These are phyloP conservation scores for Fusarium musae DNA, from an alignment of 2,329 filamentous ascomycete species.

Conservation along the genomic window DNA sequence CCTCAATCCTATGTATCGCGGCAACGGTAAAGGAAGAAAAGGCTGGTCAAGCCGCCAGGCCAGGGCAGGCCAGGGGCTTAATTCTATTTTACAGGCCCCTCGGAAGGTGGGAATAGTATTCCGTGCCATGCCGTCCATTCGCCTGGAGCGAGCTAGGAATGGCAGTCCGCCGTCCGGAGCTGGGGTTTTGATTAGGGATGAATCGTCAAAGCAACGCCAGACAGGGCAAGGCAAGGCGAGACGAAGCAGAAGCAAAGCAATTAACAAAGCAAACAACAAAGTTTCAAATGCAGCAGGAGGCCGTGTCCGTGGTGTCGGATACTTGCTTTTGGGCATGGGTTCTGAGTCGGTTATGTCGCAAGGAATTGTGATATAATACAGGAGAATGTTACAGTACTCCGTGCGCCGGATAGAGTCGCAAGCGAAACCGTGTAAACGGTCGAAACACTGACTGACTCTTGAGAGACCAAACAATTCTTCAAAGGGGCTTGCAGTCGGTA, in stretches of 20 bases:
- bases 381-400: conserved; percentile 2
- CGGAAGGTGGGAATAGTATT: conserved; percentile 27
- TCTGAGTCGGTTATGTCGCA: conserved; percentile 10
- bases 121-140: conserved; percentile 19
- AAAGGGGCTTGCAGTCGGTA: background rate
- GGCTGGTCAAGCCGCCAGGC: conserved; percentile 1
- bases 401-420: conserved; percentile 9
- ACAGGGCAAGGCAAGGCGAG: background rate
- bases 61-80: conserved; percentile 2
- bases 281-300: conserved; percentile 27
- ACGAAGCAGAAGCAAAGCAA: background rate
- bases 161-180: conserved; percentile 11
- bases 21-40: background rate
- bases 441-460: background rate
- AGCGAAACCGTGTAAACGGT: conserved; percentile 12
- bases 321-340: conserved; percentile 22
- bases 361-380: conserved; percentile 1
- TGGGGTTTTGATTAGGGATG: conserved; percentile 13
- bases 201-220: conserved; percentile 24
- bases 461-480: background rate
- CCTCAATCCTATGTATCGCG: conserved; percentile 24
- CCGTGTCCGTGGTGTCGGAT: conserved; percentile 11
- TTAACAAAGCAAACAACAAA: conserved; percentile 11
- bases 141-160: conserved; percentile 20
- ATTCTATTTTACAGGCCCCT: background rate